phyloP scores from a whole-genome alignment of 1,139 yeast species.

The Taiozyma onychis region DNA sequence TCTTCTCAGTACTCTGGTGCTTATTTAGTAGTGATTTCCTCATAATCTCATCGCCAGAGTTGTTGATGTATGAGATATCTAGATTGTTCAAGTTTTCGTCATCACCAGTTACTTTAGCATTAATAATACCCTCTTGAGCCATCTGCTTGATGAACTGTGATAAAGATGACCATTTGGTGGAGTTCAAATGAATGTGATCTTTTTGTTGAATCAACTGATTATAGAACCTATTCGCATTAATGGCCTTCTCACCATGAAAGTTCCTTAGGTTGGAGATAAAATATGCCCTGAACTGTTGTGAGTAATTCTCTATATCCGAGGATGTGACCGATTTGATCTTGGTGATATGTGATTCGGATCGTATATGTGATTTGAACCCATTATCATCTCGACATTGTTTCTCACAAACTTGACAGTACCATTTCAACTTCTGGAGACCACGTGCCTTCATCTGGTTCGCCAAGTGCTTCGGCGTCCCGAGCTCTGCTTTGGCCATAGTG shows the following conservation, averaged over 20 bases:
- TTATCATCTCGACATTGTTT: conserved; percentile 95
- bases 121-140: conserved; percentile 53
- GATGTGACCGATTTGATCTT: conserved; percentile 43
- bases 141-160: conserved; percentile 66
- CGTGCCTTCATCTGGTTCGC: conserved; percentile 74
- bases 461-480: conserved; percentile 77
- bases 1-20: conserved; percentile 31
- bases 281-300: conserved; percentile 53
- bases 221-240: conserved; percentile 81
- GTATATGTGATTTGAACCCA: conserved; percentile 85
- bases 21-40: conserved; percentile 33
- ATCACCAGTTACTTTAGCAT: conserved; percentile 32
- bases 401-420: conserved; percentile 87
- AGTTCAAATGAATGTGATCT: conserved; percentile 85
- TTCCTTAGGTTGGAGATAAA: conserved; percentile 59
- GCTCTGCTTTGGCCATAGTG: conserved; percentile 57
- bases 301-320: conserved; percentile 51
- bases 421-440: conserved; percentile 81
- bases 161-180: conserved; percentile 74
- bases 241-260: conserved; percentile 75
- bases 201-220: conserved; percentile 80
- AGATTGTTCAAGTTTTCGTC: conserved; percentile 30
- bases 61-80: conserved; percentile 49
- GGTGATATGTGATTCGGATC: conserved; percentile 69
- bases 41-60: conserved; percentile 38